Base-by-base conservation (phyloP, 257 asterid genomes). In the Jacaranda mimosifolia region DNA sequence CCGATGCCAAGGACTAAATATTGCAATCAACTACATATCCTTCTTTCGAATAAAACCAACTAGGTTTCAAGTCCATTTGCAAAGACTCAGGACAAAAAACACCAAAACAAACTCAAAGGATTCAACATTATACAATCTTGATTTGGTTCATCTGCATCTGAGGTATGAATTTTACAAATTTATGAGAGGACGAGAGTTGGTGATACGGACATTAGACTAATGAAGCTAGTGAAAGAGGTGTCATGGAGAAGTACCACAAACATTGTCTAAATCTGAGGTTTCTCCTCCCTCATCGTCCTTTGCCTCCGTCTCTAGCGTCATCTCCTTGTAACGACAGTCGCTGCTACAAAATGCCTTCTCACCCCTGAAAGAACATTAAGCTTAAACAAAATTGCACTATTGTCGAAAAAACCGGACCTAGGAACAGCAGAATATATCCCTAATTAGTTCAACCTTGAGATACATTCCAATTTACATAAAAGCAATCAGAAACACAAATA, bases 261-360 rank as follows among this genome's bases (percentile, higher is more conserved):
- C 80, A 18, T 77, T 85, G 53, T 82, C 86, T 43, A 56, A 67
- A 53, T 83, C 86, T 63, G 85, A 64, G n/a, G 74, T 80, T 77
- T 75, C 83, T 56, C 32, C 74, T 39, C 56, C 84, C 39, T 14
- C 9, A 0, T 5, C 18, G 18, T 88, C 87, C 52, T n/a, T 13
- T 9, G 32, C 60, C 66, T 40, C 77, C n/a, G 62, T 79, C 32
- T 91, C 94, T 64, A 83, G 18, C 87, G 83, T 83, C 81, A 91
- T 89, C 74, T 87, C 89, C 74, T 79, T 86, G 82, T 81, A 73
- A 42, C 97, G 85, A 83, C 94, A 89, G 0, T 91, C 97, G 73
- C 80, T 84, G 87, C 94, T 91, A 80, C 92, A 91, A 68, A 91
- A 89, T 32, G 97, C 97, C 81, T 86, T 91, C 82, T 91, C 97